Conservation (phyloP, 208 protist species). For the Trichomonas gallinae region DNA sequence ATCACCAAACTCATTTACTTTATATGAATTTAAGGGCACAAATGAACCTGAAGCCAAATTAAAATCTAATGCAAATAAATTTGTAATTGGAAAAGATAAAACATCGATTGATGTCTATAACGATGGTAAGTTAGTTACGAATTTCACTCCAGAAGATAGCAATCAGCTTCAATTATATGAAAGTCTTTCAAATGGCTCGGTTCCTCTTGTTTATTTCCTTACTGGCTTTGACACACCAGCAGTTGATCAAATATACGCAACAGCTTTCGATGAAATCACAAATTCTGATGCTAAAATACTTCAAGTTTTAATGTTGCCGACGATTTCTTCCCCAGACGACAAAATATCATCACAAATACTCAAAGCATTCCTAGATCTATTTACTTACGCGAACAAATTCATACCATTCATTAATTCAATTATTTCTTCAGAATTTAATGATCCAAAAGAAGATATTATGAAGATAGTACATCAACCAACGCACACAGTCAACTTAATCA, state of each 20-base stretch:
- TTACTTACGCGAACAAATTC: neutral
- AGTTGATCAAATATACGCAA: neutral
- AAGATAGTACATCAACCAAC: neutral
- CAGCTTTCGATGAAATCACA: neutral
- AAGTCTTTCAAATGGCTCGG: neutral
- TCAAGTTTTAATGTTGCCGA: neutral
- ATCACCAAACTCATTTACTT: neutral
- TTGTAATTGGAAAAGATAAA: neutral
- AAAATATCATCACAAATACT: neutral
- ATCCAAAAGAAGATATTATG: neutral
- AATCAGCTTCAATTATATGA: neutral
- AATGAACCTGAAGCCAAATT: neutral
- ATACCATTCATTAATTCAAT: neutral
- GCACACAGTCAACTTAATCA: neutral
- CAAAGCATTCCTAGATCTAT: neutral
- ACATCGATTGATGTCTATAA: neutral
- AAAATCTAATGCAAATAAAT: neutral
- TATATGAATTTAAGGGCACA: neutral
- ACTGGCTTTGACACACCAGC: neutral
- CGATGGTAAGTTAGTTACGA: neutral
- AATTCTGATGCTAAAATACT: neutral
- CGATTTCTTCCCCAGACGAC: neutral
- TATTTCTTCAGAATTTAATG: neutral
- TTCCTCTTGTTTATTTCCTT: neutral
- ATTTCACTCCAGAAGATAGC: neutral